Conservation (phyloP, 2,329 filamentous ascomycete species). For the Boeremia exigua region DNA sequence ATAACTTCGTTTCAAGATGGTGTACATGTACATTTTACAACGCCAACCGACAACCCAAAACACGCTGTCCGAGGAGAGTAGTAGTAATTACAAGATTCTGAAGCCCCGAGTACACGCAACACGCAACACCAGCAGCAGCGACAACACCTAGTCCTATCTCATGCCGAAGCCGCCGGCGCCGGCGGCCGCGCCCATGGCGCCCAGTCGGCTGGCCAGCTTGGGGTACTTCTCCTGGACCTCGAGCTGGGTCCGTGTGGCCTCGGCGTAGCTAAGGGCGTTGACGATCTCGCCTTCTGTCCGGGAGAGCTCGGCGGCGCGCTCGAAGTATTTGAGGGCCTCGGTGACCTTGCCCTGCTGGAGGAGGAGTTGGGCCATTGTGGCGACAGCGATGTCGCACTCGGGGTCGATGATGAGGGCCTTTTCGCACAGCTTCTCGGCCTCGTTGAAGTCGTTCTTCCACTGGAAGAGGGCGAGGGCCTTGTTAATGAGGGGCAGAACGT, state of each 20-base stretch:
- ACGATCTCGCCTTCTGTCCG: constrained; percentile 95
- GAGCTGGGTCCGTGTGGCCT: constrained; percentile 94
- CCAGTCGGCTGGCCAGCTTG: constrained; percentile 55
- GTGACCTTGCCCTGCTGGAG: constrained; percentile 97
- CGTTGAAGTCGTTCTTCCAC: constrained; percentile 95
- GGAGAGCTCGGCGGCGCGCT: constrained; percentile 91
- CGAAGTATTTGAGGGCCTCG: constrained; percentile 94
- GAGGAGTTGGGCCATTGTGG: constrained; percentile 96
- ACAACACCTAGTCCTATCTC: constrained; percentile 30
- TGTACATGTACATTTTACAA: constrained; percentile 19
- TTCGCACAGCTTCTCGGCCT: constrained; percentile 95
- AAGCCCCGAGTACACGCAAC: not conserved
- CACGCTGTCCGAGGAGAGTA: constrained; percentile 4
- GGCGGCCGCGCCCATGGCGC: constrained; percentile 52
- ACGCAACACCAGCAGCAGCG: not conserved
- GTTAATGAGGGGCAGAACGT: constrained; percentile 96
- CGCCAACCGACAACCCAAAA: constrained; percentile 3
- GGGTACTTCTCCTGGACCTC: constrained; percentile 68
- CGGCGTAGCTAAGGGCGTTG: constrained; percentile 94
- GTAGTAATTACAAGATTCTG: constrained; percentile 15
- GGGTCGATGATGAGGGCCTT: constrained; percentile 98
- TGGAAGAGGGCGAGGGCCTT: constrained; percentile 97
- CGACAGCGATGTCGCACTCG: constrained; percentile 97
- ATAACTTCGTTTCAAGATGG: constrained; percentile 4
- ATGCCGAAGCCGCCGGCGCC: constrained; percentile 39